phyloP scores from a whole-genome alignment of 1,284 basidiomycete species.

The Leccinum subfulvum region DNA sequence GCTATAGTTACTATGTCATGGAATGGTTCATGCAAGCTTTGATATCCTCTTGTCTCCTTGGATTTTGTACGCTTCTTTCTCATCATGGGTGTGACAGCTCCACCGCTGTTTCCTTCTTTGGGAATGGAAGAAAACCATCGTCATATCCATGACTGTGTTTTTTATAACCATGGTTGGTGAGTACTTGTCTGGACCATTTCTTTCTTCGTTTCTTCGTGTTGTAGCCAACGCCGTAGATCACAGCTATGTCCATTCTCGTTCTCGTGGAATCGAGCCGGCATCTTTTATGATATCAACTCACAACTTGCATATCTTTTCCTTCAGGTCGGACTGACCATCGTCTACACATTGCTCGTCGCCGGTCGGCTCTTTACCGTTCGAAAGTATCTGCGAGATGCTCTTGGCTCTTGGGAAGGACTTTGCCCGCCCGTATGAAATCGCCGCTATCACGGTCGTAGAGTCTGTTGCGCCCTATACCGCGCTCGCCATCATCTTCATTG shows the following conservation, averaged over 20 bases:
- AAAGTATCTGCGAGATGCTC: constrained; percentile 12
- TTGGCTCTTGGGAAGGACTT: constrained; percentile 26
- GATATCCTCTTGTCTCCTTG: background rate
- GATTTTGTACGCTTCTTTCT: background rate
- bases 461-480: constrained; percentile 23
- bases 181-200: background rate
- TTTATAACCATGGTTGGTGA: constrained; percentile 27
- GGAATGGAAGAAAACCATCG: constrained; percentile 19
- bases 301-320: constrained; percentile 32
- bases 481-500: constrained; percentile 20
- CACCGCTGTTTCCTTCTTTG: constrained; percentile 32
- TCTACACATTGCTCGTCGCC: constrained; percentile 32
- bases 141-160: constrained; percentile 26
- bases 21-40: constrained; percentile 16
- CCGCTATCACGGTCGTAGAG: constrained; percentile 28
- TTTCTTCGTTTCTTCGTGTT: background rate
- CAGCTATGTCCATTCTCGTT: constrained; percentile 29
- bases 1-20: too few species aligned
- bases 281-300: constrained; percentile 27
- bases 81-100: constrained; percentile 17
- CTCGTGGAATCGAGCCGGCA: constrained; percentile 19
- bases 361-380: constrained; percentile 24
- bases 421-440: constrained; percentile 19
- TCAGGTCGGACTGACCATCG: constrained; percentile 29
- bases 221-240: background rate